Base-by-base conservation (phyloP, 208 protist species). In the Trypanosoma cruzi region DNA sequence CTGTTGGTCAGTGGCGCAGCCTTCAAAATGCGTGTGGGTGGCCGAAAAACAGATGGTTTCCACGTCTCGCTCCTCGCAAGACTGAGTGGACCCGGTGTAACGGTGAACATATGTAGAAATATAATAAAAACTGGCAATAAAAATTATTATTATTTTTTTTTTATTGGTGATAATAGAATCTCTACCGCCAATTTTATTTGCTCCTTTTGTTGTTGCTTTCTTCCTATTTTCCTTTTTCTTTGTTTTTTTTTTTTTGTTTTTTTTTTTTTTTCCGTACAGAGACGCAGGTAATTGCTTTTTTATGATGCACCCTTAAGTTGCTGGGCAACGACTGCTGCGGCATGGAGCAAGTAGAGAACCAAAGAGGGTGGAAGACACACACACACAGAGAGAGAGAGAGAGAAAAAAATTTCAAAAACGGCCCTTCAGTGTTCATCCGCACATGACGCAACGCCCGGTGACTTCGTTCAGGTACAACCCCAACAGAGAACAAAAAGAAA, bases 31-130 rank as follows among this genome's bases (percentile, higher is more conserved):
- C 78, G 48, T 46, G 53, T 71, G 4, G 88, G 88, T 24, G 88
- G 88, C 18, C 84, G 85, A 69, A 93, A 93, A 31, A 86, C 73
- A 0, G 88, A 90, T 64, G 79, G 75, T 44, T 64, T 80, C 76
- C 84, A 83, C 28, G 73, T 71, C 48, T 93, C 88, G 24, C 70
- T 71, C 52, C 80, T 85, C 8, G 88, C 84, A 61, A 89, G 79
- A 62, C 82, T 84, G 28, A 80, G 68, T 22, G 50, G 63, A 16
- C 32, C 67, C 36, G 77, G 81, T 44, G 69, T 37, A 26, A 77
- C 66, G 52, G 65, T 76, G 50, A 82, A 31, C 84, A 89, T 86
- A n/a, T n/a, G n/a, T n/a, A n/a, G n/a, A n/a, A n/a, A n/a, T n/a
- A n/a, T n/a, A n/a, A n/a, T n/a, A n/a, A n/a, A n/a, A n/a, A 2